Evolutionary conservation across 2,329 filamentous ascomycete species (phyloP).

Genomic region (Apiospora sp.): DNA sequence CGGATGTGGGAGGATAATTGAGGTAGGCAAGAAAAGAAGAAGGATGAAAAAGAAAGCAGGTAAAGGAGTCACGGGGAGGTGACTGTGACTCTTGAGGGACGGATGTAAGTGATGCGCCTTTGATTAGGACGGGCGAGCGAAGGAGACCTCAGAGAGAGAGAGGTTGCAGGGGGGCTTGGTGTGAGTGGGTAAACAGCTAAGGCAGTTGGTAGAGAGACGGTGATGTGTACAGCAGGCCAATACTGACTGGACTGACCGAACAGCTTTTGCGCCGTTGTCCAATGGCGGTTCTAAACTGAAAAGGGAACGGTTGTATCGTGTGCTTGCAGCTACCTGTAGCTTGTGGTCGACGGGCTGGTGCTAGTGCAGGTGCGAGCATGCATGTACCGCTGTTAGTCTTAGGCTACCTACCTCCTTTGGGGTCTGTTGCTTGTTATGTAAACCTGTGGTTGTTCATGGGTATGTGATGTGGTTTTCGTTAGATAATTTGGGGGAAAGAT

Average conservation of each 20-base stretch:
- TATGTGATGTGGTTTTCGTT: slow-evolving; percentile 5
- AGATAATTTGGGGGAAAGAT: not conserved
- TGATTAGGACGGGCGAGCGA: not conserved
- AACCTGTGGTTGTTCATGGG: not conserved
- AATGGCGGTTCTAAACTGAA: slow-evolving; percentile 10
- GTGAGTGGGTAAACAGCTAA: slow-evolving; percentile 20
- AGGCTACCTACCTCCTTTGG: not conserved
- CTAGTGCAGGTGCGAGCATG: slow-evolving; percentile 19
- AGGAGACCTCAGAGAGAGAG: not conserved
- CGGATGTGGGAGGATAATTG: not conserved
- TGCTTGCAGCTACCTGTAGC: slow-evolving; percentile 12
- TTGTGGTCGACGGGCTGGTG: slow-evolving; percentile 16
- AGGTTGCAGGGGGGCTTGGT: slow-evolving; percentile 9
- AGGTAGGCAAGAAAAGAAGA: not conserved
- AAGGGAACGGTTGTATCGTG: slow-evolving; percentile 9
- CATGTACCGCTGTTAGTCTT: slow-evolving; percentile 13
- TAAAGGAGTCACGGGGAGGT: slow-evolving; percentile 6
- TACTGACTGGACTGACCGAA: slow-evolving; percentile 17
- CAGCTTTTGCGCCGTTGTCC: slow-evolving; percentile 17
- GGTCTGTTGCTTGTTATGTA: not conserved
- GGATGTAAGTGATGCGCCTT: slow-evolving; percentile 21
- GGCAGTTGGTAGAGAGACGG: slow-evolving; percentile 19
- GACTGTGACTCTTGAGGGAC: slow-evolving; percentile 13
- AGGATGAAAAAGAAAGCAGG: not conserved
- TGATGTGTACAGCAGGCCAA: slow-evolving; percentile 21